Evolutionary conservation across 163 green algal genomes (phyloP), one percentile per base, ranked within the genome.

Genomic region (Chlorella variabilis): DNA sequence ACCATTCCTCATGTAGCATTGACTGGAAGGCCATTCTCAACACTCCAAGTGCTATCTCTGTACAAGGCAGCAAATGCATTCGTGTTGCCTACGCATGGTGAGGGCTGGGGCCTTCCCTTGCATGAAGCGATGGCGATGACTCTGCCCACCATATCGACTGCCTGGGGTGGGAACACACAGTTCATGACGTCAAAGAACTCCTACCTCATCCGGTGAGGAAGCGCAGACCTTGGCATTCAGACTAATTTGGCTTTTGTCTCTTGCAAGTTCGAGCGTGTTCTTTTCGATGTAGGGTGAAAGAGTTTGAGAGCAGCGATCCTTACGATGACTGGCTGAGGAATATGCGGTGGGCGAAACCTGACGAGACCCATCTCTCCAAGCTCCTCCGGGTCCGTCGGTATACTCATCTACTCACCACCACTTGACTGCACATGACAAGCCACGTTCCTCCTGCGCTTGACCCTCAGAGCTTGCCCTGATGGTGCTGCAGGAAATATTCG

Each of bases 61-160:
- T 78, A 78, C 38, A 51, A 62, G 38, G 59, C 80, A 38, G 48
- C 74, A 13, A 25, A 81, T 20, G 80, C 80, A 34, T 85, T 81
- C 61, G 80, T 85, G 13, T 48, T 85, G 62, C 80, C 80, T 17
- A 82, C 68, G 2, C 67, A 80, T 31, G 80, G 80, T 17, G 80
- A 85, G 74, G 80, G 80, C 1, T 85, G 80, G 80, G 80, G 80
- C 33, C 74, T 80, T 4, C 80, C 80, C 8, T 54, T 76, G 18
- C 65, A 71, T 65, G 80, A 85, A 42, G 80, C 80, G 21, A 85
- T 85, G 80, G 67, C 80, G 23, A 81, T 85, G 73, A 39, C 69
- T n/a, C 45, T 82, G 13, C 80, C 80, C n/a, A 76, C 68, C 27
- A 83, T 83, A 27, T 65, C 54, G 5, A 85, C 74, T 45, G 84